Evolutionary conservation across 2,329 filamentous ascomycete genomes (phyloP).

Genomic region (Beauveria asiatica): DNA sequence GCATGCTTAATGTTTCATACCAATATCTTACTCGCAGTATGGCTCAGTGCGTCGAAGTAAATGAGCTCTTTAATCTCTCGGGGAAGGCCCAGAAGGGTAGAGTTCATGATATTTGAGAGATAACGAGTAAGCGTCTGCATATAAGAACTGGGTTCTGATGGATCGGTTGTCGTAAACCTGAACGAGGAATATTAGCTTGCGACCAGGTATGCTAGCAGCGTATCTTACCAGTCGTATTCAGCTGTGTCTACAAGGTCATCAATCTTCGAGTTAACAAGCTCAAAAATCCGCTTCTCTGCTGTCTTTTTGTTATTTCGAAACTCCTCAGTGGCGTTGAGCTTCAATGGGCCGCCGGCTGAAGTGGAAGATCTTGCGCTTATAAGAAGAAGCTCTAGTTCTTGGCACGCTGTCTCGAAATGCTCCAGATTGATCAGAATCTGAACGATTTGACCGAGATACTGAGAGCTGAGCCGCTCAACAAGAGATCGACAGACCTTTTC

Average conservation of each 20-base stretch:
- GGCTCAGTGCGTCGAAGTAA: constrained; percentile 91
- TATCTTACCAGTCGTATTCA: constrained; percentile 79
- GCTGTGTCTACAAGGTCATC: constrained; percentile 95
- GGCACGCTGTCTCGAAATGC: constrained; percentile 90
- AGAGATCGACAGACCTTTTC: constrained; percentile 86
- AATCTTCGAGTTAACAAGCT: constrained; percentile 97
- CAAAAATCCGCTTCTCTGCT: constrained; percentile 95
- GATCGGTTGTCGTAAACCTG: constrained; percentile 47
- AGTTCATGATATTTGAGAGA: constrained; percentile 92
- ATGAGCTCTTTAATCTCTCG: constrained; percentile 95
- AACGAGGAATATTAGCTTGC: constrained; percentile 14
- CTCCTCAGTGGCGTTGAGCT: constrained; percentile 72
- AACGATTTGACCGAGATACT: constrained; percentile 95
- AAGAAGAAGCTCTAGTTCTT: constrained; percentile 78
- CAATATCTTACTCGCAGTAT: constrained; percentile 79
- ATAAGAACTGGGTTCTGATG: constrained; percentile 76
- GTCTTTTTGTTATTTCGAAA: constrained; percentile 90
- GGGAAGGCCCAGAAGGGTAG: constrained; percentile 84
- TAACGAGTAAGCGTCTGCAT: constrained; percentile 93
- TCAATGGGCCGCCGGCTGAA: constrained; percentile 70
- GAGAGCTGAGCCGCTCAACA: constrained; percentile 78
- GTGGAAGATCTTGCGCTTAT: constrained; percentile 76
- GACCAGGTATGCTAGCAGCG: neutral
- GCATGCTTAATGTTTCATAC: constrained; percentile 36
- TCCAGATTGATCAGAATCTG: constrained; percentile 97